phyloP scores from a whole-genome alignment of 2,329 filamentous ascomycete genomes.

The Akanthomyces dipterigenus region DNA sequence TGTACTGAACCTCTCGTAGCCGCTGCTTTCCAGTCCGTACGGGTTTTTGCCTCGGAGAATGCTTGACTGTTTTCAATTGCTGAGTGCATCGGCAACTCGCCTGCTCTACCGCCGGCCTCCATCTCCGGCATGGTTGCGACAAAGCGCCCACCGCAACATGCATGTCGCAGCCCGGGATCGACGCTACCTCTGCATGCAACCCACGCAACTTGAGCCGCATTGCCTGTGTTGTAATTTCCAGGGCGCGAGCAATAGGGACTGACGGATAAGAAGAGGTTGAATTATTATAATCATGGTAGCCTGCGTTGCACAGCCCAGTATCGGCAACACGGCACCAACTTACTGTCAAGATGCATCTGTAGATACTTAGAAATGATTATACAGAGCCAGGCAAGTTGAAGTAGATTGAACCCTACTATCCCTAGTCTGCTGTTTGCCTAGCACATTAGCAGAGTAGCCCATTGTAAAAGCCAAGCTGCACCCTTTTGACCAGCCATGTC shows the following conservation, averaged over 20 bases:
- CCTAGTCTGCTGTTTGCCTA: too few relatives aligned
- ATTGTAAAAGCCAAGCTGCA: too few relatives aligned
- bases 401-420: too few relatives aligned
- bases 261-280: too few relatives aligned
- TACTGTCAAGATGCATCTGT: too few relatives aligned
- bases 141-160: slow-evolving; percentile 1
- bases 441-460: too few relatives aligned
- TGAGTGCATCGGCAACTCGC: neutral
- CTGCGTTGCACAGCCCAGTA: too few relatives aligned
- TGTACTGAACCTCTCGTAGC: neutral
- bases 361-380: too few relatives aligned
- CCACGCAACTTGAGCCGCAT: neutral
- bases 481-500: neutral
- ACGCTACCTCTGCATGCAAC: slow-evolving; percentile 5
- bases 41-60: neutral
- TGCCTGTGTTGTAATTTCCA: neutral
- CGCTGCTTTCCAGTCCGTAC: neutral
- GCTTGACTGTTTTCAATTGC: neutral
- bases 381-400: too few relatives aligned
- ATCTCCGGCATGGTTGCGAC: neutral
- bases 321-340: too few relatives aligned
- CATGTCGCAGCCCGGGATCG: slow-evolving; percentile 2
- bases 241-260: neutral
- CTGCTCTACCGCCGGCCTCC: neutral
- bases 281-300: neutral